Conservation (phyloP, 768 basidiomycete species). For the Suillus subalutaceus region DNA sequence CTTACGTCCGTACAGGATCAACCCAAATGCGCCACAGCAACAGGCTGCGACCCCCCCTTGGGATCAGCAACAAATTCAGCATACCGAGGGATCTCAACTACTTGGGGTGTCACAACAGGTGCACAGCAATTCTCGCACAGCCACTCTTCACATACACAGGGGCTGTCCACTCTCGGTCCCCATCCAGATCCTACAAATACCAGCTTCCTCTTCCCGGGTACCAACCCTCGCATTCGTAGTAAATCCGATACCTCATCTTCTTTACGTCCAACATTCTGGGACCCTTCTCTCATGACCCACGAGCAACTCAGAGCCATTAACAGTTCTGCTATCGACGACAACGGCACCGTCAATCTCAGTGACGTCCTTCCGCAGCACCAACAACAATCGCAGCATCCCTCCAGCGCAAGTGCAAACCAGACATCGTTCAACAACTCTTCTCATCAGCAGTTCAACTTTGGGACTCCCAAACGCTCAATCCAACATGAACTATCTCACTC, state of each 20-base stretch:
- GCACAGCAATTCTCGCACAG: slow-evolving; percentile 37
- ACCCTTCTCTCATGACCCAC: slow-evolving; percentile 40
- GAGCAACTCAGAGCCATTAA: slow-evolving; percentile 38
- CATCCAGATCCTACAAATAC: slow-evolving; percentile 40
- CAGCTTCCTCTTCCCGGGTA: slow-evolving; percentile 40
- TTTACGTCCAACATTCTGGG: slow-evolving; percentile 59
- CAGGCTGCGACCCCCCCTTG: slow-evolving; percentile 36
- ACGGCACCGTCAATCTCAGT: slow-evolving; percentile 31
- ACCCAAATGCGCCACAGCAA: slow-evolving; percentile 36
- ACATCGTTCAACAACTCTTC: slow-evolving; percentile 30
- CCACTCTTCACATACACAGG: slow-evolving; percentile 37
- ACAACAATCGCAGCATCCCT: slow-evolving; percentile 30
- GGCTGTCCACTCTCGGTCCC: slow-evolving; percentile 38
- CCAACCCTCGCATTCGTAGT: slow-evolving; percentile 51
- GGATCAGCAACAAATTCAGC: slow-evolving; percentile 41
- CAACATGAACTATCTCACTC: slow-evolving; percentile 45
- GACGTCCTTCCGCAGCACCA: slow-evolving; percentile 33
- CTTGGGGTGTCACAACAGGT: slow-evolving; percentile 32
- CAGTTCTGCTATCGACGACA: slow-evolving; percentile 42
- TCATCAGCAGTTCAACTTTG: slow-evolving; percentile 39
- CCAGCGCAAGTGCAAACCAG: slow-evolving; percentile 27
- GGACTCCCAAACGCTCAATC: slow-evolving; percentile 27
- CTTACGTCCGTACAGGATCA: slow-evolving; percentile 34
- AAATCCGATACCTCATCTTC: slow-evolving; percentile 58
- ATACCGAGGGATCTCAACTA: slow-evolving; percentile 32